Conservation (phyloP, 306 rosid genomes). For the Herpetospermum pedunculosum region DNA sequence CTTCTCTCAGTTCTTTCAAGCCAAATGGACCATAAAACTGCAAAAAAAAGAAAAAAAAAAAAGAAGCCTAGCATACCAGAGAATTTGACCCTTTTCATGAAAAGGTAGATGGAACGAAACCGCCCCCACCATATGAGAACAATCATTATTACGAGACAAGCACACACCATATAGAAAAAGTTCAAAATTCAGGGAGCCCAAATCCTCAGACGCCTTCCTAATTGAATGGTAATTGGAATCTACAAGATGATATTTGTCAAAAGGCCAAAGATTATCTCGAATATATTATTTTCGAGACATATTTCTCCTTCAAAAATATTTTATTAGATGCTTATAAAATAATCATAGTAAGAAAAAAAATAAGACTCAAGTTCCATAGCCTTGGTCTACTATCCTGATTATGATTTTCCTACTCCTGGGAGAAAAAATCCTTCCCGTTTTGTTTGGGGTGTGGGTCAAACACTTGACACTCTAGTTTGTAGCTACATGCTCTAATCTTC, state of each 20-base stretch:
- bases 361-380: background rate
- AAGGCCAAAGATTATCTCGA: background rate
- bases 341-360: background rate
- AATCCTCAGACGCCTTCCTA: background rate
- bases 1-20: too few relatives aligned
- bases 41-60: too few relatives aligned
- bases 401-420: background rate
- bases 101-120: background rate
- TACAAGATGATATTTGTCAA: background rate
- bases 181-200: background rate
- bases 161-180: background rate
- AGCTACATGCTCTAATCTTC: background rate
- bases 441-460: background rate
- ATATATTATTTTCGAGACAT: background rate
- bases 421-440: background rate
- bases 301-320: background rate
- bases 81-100: too few relatives aligned
- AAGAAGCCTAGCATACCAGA: too few relatives aligned
- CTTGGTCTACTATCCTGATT: background rate
- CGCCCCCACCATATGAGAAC: background rate
- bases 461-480: background rate
- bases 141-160: background rate
- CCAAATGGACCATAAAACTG: too few relatives aligned
- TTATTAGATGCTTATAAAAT: background rate
- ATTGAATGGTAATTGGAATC: background rate